phyloP scores from a whole-genome alignment of 441 rosid genomes.

The Gossypium gossypioides region DNA sequence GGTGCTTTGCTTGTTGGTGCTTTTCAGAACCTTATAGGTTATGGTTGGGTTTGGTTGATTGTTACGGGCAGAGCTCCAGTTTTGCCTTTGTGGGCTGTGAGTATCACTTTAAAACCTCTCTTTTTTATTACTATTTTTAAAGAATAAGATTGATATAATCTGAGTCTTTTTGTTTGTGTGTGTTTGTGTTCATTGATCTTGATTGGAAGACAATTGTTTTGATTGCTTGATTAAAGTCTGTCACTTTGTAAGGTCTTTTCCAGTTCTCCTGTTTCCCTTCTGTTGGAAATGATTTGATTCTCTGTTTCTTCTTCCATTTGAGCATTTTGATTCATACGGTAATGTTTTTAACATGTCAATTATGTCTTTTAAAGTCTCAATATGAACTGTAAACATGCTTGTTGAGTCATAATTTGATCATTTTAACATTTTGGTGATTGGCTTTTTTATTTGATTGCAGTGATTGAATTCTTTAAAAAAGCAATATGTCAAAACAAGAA shows the following conservation, averaged over 20 bases:
- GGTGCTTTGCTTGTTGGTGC: constrained; percentile 86
- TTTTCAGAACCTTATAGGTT: constrained; percentile 75
- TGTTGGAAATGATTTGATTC: neutral
- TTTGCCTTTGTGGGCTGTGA: constrained; percentile 89
- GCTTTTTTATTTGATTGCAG: neutral
- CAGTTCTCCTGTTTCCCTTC: neutral
- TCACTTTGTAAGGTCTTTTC: neutral
- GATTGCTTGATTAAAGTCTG: neutral
- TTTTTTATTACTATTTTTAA: neutral
- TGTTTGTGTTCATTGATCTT: neutral
- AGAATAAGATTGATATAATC: neutral
- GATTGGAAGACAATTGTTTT: neutral
- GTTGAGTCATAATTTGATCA: neutral
- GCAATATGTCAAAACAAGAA: neutral
- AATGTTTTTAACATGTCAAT: neutral
- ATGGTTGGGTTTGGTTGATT: constrained; percentile 92
- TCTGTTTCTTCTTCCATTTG: constrained; percentile 1
- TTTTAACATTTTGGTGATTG: neutral
- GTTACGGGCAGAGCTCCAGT: constrained; percentile 62
- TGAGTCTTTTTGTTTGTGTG: neutral
- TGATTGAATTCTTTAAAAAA: neutral
- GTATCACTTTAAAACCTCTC: constrained; percentile 21
- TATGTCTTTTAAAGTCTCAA: neutral
- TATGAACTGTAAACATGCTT: neutral
- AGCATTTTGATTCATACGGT: neutral